Base-by-base conservation (phyloP, 192 early-diverging fungal genomes). In the Podila clonocystis region DNA sequence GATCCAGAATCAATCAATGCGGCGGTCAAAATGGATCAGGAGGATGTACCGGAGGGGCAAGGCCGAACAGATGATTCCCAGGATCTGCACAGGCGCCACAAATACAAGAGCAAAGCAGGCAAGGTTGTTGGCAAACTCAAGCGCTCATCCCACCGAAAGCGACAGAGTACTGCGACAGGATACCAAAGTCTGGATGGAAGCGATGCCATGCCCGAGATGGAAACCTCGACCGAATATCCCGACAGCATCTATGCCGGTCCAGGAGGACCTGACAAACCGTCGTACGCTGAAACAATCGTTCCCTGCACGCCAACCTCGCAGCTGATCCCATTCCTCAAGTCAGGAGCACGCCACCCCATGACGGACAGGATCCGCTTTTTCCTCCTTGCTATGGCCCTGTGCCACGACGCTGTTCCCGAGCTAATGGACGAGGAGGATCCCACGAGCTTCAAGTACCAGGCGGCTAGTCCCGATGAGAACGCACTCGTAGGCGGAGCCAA, bases 391-490 rank as follows among this genome's bases (percentile, higher is more conserved):
- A 89, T 97, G 74, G 92, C 91, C 5, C 82, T 96, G 19, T 96
- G 94, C 70, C 96, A 96, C 67, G 95, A 91, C 66, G 92, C 86
- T 41, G 88, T 95, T 34, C 94, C 94, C 1, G 94, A 95, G 68
- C 78, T 86, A 31, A 86, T 89, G 74, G 82, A 86, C 36, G 80
- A 86, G 48, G 90, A 87, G 1, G 86, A 89, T 20, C 76, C 85
- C 12, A 84, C 85, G 33, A 91, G 91, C 33, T 73, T 80, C 62
- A 86, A 91, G n/a, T 97, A 95, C 74, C 91, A 93, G 83, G 91
- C 92, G 1, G 88, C 92, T 1, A 95, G 93, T 15, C 94, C 95
- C 15, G 95, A 96, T 70, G 95, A 96, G 82, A 90, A 91, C 74
- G 95, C 95, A 15, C 77, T 96, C 55, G 93, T 94, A 3, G 90